Evolutionary conservation across 2,329 filamentous ascomycete genomes (phyloP).

Genomic region (Passalora sequoiae): DNA sequence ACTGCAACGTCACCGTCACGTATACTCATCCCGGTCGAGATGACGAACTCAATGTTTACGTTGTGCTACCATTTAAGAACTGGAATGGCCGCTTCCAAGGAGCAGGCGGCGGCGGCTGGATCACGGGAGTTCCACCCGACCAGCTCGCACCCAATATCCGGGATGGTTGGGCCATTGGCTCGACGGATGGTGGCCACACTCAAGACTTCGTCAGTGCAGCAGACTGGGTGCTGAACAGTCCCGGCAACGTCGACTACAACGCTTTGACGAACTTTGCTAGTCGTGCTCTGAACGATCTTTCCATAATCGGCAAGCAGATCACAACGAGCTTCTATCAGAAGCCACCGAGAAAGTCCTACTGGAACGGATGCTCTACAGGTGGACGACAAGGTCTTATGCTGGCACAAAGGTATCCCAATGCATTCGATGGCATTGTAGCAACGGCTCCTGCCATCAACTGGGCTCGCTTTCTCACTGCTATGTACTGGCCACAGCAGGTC

Average conservation of each 20-base stretch:
- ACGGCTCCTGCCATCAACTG: slow-evolving; percentile 35
- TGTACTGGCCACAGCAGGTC: slow-evolving; percentile 26
- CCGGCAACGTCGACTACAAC: slow-evolving; percentile 32
- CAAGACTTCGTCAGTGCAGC: slow-evolving; percentile 6
- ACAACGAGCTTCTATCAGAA: slow-evolving; percentile 30
- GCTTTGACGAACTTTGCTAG: slow-evolving; percentile 33
- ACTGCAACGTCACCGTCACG: slow-evolving; percentile 37
- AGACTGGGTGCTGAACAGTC: slow-evolving; percentile 22
- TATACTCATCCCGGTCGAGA: slow-evolving; percentile 36
- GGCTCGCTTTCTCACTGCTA: slow-evolving; percentile 20
- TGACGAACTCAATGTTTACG: slow-evolving; percentile 32
- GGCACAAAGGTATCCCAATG: slow-evolving; percentile 34
- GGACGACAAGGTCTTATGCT: slow-evolving; percentile 36
- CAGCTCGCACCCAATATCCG: slow-evolving; percentile 13
- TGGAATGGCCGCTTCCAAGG: slow-evolving; percentile 37
- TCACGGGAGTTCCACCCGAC: slow-evolving; percentile 13
- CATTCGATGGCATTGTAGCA: slow-evolving; percentile 38
- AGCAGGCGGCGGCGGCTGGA: slow-evolving; percentile 38
- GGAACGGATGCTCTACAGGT: slow-evolving; percentile 35
- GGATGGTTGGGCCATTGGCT: slow-evolving; percentile 24
- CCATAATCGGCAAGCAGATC: slow-evolving; percentile 30
- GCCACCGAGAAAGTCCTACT: slow-evolving; percentile 34
- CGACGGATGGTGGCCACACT: slow-evolving; percentile 27
- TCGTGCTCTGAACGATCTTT: slow-evolving; percentile 30
- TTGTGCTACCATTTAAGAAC: slow-evolving; percentile 32